phyloP scores from a whole-genome alignment of 495 filamentous ascomycete genomes.

The Penicillium mononematosum region DNA sequence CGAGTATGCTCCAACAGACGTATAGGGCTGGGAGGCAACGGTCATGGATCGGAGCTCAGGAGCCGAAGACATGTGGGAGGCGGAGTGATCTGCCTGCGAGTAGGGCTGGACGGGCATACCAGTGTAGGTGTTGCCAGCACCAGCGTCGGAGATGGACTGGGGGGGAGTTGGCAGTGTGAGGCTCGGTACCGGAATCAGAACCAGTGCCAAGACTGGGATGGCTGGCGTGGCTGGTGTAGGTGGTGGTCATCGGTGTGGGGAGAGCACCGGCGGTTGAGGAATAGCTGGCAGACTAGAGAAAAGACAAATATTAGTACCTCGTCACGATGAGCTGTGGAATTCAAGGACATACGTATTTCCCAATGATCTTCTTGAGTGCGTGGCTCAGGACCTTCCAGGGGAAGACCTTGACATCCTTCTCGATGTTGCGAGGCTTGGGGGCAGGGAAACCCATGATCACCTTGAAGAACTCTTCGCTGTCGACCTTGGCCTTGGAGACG shows the following conservation, averaged over 20 bases:
- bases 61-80: slow-evolving; percentile 23
- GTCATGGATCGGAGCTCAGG: slow-evolving; percentile 36
- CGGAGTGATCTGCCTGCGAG: slow-evolving; percentile 24
- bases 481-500: slow-evolving; percentile 84
- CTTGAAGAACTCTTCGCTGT: slow-evolving; percentile 97
- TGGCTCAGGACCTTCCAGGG: slow-evolving; percentile 81
- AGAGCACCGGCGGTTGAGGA: slow-evolving; percentile 50
- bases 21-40: slow-evolving; percentile 35
- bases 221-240: slow-evolving; percentile 34
- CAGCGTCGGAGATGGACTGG: slow-evolving; percentile 43
- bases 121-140: slow-evolving; percentile 35
- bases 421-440: slow-evolving; percentile 94
- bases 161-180: slow-evolving; percentile 45
- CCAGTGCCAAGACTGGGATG: slow-evolving; percentile 24
- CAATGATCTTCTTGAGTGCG: slow-evolving; percentile 94
- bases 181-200: slow-evolving; percentile 44
- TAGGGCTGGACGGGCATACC: slow-evolving; percentile 30
- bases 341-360: slow-evolving; percentile 83
- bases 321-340: neutral
- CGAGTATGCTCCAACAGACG: slow-evolving; percentile 32
- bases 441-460: slow-evolving; percentile 96
- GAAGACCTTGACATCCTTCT: slow-evolving; percentile 98
- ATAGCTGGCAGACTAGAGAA: slow-evolving; percentile 49
- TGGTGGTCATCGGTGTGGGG: slow-evolving; percentile 36
- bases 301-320: slow-evolving; percentile 15